Conservation (phyloP, 2,329 filamentous ascomycete species). For the Cryphonectria carpinicola region DNA sequence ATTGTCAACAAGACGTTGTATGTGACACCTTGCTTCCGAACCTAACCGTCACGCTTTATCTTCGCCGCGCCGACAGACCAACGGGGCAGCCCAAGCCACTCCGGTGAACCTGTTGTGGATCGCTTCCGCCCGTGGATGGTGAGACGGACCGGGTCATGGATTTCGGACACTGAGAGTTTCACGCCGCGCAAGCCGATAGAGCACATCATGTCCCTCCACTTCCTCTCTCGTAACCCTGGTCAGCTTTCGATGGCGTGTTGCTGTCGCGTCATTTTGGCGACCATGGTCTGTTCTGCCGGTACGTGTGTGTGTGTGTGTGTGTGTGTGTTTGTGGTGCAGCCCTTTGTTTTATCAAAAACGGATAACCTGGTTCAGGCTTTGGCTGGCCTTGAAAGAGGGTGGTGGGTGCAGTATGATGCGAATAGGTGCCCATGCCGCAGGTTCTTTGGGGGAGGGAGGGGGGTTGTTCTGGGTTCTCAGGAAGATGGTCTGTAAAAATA, state of each 20-base stretch:
- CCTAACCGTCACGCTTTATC: neutral
- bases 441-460: too few species aligned
- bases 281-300: neutral
- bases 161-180: neutral
- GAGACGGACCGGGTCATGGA: conserved; percentile 3
- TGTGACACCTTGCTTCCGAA: neutral
- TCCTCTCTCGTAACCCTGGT: neutral
- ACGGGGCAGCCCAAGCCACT: neutral
- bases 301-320: too few species aligned
- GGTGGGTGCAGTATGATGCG: neutral
- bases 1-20: neutral
- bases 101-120: neutral
- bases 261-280: neutral
- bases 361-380: neutral
- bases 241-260: neutral
- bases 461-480: too few species aligned
- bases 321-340: neutral
- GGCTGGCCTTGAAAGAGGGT: neutral
- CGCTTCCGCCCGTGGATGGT: conserved; percentile 3
- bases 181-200: conserved; percentile 1
- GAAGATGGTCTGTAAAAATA: conserved; percentile 1
- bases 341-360: neutral
- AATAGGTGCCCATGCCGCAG: neutral
- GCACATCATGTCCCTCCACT: neutral
- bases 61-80: neutral